These are phyloP conservation scores for Sporisorium exsertum DNA, from an alignment of 1,284 basidiomycete species.

Conservation along the genomic window DNA sequence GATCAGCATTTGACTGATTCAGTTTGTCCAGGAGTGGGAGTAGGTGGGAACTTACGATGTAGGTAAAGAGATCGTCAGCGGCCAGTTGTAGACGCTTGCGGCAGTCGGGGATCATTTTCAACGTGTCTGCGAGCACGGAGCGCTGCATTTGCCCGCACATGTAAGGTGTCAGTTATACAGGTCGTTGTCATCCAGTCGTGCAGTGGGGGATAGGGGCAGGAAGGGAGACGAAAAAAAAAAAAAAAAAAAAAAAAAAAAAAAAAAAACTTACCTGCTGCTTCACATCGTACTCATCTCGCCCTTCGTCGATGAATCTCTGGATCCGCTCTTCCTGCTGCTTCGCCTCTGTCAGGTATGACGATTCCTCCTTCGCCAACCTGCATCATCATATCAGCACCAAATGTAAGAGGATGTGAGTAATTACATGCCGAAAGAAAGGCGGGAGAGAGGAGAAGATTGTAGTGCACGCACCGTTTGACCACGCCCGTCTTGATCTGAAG, in stretches of 20 bases:
- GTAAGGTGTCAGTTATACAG: no score
- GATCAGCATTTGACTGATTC: neutral
- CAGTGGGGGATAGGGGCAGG: neutral
- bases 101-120: constrained; percentile 63
- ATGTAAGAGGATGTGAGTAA: neutral
- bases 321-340: constrained; percentile 42
- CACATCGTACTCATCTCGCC: constrained; percentile 56
- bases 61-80: constrained; percentile 38
- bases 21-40: neutral
- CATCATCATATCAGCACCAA: neutral
- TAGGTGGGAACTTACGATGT: constrained; percentile 40
- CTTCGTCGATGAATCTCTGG: constrained; percentile 38
- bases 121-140: constrained; percentile 48
- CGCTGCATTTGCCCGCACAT: no score
- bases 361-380: constrained; percentile 58
- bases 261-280: constrained; percentile 48
- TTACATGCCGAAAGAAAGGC: neutral
- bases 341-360: constrained; percentile 50
- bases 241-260: no score
- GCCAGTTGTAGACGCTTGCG: constrained; percentile 44
- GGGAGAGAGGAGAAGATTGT: no score
- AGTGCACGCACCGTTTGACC: constrained; percentile 49
- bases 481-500: constrained; percentile 59
- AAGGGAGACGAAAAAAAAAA: no score
- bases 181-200: no score